Evolutionary conservation across 2,329 filamentous ascomycete species (phyloP).

Genomic region (Dactylellina haptotyla): DNA sequence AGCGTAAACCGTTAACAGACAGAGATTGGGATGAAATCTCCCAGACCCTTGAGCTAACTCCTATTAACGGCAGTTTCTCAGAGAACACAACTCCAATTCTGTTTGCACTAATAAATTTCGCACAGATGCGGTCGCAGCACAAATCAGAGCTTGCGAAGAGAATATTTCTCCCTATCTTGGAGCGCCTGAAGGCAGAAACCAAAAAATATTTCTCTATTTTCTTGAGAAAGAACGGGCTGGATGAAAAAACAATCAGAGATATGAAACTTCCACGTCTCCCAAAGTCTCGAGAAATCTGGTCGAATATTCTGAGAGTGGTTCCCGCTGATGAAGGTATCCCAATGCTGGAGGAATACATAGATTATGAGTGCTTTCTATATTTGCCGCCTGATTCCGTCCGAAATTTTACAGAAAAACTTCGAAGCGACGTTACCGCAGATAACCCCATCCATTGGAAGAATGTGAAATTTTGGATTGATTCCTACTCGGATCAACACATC

Average conservation of each 20-base stretch:
- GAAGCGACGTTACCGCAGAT: neutral
- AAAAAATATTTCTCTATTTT: slow-evolving; percentile 13
- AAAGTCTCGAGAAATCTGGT: neutral
- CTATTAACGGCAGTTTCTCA: neutral
- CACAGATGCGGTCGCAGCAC: neutral
- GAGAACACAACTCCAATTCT: neutral
- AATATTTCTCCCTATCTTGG: slow-evolving; percentile 1
- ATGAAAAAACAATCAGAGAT: neutral
- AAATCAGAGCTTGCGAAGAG: neutral
- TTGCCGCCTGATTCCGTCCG: neutral
- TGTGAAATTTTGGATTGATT: neutral
- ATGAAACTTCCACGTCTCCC: neutral
- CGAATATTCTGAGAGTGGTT: neutral
- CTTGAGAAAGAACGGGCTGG: neutral
- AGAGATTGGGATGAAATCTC: neutral
- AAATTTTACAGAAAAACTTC: neutral
- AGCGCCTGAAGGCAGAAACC: slow-evolving; percentile 10
- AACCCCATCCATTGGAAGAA: neutral
- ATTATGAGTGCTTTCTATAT: neutral
- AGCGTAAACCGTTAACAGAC: neutral
- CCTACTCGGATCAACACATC: neutral
- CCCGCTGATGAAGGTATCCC: neutral
- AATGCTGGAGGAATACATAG: neutral
- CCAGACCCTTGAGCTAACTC: neutral
- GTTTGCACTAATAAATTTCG: neutral